Base-by-base conservation (phyloP, 352 stramenopile species). In the Pythium utonaiense region DNA sequence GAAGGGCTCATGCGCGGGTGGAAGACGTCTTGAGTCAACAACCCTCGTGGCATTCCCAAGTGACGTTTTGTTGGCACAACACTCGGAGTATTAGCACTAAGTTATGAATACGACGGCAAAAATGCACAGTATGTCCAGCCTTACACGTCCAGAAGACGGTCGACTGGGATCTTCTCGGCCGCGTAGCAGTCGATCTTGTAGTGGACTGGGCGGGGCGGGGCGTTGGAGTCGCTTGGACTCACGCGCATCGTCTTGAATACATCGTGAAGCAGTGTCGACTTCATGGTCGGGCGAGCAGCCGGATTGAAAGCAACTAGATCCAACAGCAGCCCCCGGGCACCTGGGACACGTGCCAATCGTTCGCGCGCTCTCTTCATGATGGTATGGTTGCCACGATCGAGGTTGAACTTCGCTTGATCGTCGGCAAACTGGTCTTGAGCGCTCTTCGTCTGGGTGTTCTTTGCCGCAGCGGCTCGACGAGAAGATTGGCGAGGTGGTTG, bases 1-100 rank as follows among this genome's bases (percentile, higher is more conserved):
- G 80, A 92, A 69, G 80, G 80, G 0, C 70, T 92, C 17, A 92
- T 90, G 80, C 73, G 79, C 48, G 82, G 74, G 6, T 89, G 82
- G 82, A 80, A 57, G 28, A 36, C 48, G 9, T 62, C 52, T 16
- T 62, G 47, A 59, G 22, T 5, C 3, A 36, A 3, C 17, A 17
- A 27, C 10, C 28, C 28, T 5, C 5, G 13, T 38, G 27, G n/a
- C 17, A 31, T 50, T 19, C 9, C 16, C 13, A 44, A 28, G 28
- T 8, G 34, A 57, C 22, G 12, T 25, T n/a, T n/a, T n/a, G n/a
- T n/a, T n/a, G n/a, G n/a, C 14, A 44, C 17, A 27, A 41, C 14
- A 50, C 9, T 41, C 36, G 31, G 9, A 48, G 14, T 54, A 54
- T 47, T 25, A 56, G 49, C 28, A 42, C 33, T 53, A 57, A 57